Evolutionary conservation across 768 basidiomycete genomes (phyloP), one percentile per base, ranked within the genome.

Genomic region (Mycena polygramma): DNA sequence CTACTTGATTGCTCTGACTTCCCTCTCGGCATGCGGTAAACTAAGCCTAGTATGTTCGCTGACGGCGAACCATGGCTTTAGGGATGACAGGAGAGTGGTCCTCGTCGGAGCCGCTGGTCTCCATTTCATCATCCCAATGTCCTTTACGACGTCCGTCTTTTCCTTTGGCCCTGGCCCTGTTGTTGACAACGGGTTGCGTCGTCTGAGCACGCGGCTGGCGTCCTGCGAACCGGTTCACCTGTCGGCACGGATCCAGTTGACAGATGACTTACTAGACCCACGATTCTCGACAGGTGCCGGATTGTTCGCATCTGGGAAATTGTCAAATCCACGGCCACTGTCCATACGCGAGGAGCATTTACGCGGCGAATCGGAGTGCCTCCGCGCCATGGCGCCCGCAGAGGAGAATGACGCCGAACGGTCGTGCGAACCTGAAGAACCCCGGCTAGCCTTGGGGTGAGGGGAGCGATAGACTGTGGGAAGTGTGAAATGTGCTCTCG

Each of bases 141-240:
- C n/a, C n/a, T 36, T 20, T 39, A 3, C 36, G 30, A 11, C 36
- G 54, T 14, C 37, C 36, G 20, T 55, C 36, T 14, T 55, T 55
- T n/a, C 35, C 54, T 39, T 37, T 55, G 7, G 17, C 14, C 8
- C n/a, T 55, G n/a, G 37, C 39, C 36, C 24, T 39, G 20, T 10
- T 19, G n/a, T 39, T 55, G 35, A 36, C 20, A n/a, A 15, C 41
- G 15, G 36, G 48, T 49, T 49, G 48, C 48, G 9, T n/a, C n/a
- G 9, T 55, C 19, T 55, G 54, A 37, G 36, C 5, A 20, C 20
- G 54, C 20, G 54, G 9, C 9, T 20, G 54, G 19, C n/a, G 54
- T 55, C 36, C 54, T 55, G 36, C 36, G 54, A 55, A 39, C 54
- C 54, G 37, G 37, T 55, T 55, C 54, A 55, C 11, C 17, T n/a